Base-by-base conservation (phyloP, 2,329 filamentous ascomycete genomes). In the Claviceps africana region DNA sequence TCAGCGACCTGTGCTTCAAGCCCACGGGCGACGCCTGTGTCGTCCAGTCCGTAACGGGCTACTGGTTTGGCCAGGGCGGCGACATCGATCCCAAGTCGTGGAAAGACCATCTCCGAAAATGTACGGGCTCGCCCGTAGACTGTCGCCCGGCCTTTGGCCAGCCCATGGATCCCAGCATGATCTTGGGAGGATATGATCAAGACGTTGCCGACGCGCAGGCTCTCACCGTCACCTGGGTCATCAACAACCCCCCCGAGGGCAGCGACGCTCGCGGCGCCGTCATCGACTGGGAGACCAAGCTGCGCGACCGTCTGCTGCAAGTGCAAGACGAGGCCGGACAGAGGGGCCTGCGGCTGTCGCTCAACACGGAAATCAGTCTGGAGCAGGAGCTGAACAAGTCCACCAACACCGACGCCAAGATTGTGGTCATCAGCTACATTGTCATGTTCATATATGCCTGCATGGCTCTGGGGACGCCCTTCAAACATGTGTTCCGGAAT, bases 391-490 rank as follows among this genome's bases (percentile, higher is more conserved):
- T 98, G 53, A 98, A 96, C 73, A 95, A 97, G 70, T 95, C 89
- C 39, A 96, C 89, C 48, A 98, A 98, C 67, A 97, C 93, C 0
- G 93, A 98, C 67, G 94, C 91, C 45, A 96, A 91, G 67, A 98
- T 98, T 61, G 82, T 98, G 25, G 81, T 91, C 51, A 85, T 98
- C 68, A 97, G 91, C 74, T 98, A 98, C 70, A 77, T 97, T 57
- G 88, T 96, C 72, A 98, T 98, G 93, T 98, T 98, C 68, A 71
- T 98, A 56, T 98, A 98, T 64, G 93, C 90, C 4, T 97, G 91
- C 6, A 71, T 98, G 51, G 90, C 93, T 0, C 75, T 98, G 0
- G 93, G 93, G 0, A 95, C 90, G 1, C 93, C 87, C 0, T 71
- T 90, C 53, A 80, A 78, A 59, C 86, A 91, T 53, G 71, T 97